Evolutionary conservation across 768 basidiomycete genomes (phyloP).

Genomic region (Floccularia luteovirens): DNA sequence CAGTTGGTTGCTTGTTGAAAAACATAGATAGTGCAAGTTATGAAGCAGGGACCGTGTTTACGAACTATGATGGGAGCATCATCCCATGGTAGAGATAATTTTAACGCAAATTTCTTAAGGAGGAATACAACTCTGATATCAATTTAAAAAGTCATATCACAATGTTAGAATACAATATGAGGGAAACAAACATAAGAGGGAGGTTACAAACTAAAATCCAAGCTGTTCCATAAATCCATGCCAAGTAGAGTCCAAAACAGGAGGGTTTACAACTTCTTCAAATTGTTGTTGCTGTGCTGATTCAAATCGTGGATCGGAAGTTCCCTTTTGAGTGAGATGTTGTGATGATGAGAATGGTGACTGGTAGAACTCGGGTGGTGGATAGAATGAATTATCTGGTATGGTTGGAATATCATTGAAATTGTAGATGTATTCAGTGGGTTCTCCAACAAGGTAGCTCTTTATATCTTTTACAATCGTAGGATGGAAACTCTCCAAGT

Average conservation of each 20-base stretch:
- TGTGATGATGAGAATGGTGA: slow-evolving; percentile 4
- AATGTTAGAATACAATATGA: no score
- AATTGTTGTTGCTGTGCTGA: slow-evolving; percentile 3
- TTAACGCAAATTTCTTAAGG: no score
- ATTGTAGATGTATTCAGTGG: slow-evolving; percentile 8
- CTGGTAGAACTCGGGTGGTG: neutral
- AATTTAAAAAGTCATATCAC: no score
- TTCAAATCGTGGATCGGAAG: slow-evolving; percentile 2
- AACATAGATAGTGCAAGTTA: no score
- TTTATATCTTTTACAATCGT: slow-evolving; percentile 43
- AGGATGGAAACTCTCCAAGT: slow-evolving; percentile 30
- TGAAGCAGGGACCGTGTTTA: no score
- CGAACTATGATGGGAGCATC: no score
- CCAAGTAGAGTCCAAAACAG: slow-evolving; percentile 55
- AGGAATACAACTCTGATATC: no score
- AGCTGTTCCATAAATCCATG: slow-evolving; percentile 63
- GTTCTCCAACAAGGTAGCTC: slow-evolving; percentile 20
- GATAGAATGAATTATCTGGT: neutral
- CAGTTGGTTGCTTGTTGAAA: no score
- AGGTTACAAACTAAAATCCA: slow-evolving; percentile 41
- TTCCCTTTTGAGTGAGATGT: neutral
- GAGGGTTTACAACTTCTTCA: no score
- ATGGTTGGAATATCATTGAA: slow-evolving; percentile 18
- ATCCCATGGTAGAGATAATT: no score
- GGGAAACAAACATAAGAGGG: no score